Evolutionary conservation across 768 basidiomycete genomes (phyloP), one percentile per base, ranked within the genome.

Genomic region (Suillus plorans): DNA sequence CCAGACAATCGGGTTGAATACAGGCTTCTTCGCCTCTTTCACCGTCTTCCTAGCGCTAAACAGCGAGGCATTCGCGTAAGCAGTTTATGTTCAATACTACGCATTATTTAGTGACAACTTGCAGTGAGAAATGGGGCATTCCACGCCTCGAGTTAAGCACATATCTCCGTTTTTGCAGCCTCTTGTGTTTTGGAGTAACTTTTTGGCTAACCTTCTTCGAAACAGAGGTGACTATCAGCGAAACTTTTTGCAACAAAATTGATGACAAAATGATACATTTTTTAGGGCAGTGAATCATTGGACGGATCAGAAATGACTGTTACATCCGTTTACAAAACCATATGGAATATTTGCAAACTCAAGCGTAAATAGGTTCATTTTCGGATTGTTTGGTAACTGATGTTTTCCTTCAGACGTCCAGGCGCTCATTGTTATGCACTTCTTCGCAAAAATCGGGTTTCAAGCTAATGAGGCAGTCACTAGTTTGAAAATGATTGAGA

Each of bases 41-140:
- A 99, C 97, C 9, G 95, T 99, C 7, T 99, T 99, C 74, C 84
- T 99, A 49, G 97, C 97, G 0, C 88, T 99, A 74, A 99, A 98
- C 74, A 95, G 94, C 68, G 90, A 94, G 70, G 89, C 91, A 31
- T 99, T 99, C 73, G 86, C 88, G 91, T 93, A 71, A 55, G 87
- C 79, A 5, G 4, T 56, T 55, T 41, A 42, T 53, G 25, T 56
- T 13, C 57, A 28, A 65, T 28, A 31, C 42, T 14, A 65, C 20
- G 36, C 50, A 65, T 73, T 16, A 71, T 55, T 16, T 50, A n/a
- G 16, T 49, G 45, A 18, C 65, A 41, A 42, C 20, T 42, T 42
- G 41, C 42, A 93, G 90, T 47, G 74, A 81, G 65, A 92, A 83
- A 78, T 93, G 92, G 91, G 90, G 91, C 53, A 80, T 92, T 25